These are phyloP conservation scores for Mortierella sp. DNA, from an alignment of 371 early-diverging fungal species.

Conservation along the genomic window DNA sequence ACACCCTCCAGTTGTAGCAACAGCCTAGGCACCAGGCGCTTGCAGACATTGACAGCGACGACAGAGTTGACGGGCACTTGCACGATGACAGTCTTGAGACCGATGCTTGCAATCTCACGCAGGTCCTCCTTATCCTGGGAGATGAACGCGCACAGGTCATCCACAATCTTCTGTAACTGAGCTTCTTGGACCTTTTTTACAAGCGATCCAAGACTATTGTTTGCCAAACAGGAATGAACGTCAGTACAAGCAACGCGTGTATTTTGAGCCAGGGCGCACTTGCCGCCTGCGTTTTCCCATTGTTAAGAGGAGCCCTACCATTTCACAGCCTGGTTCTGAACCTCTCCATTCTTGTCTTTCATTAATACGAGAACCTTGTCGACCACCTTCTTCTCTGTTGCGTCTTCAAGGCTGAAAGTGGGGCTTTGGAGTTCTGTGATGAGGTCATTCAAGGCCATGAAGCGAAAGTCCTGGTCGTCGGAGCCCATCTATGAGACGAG, in stretches of 20 bases:
- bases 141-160: constrained; percentile 69
- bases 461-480: constrained; percentile 92
- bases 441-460: constrained; percentile 93
- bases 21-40: constrained; percentile 72
- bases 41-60: constrained; percentile 64
- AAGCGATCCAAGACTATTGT: constrained; percentile 76
- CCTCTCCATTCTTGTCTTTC: constrained; percentile 90
- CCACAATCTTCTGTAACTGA: constrained; percentile 74
- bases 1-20: constrained; percentile 68
- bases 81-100: constrained; percentile 84
- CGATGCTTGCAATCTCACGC: constrained; percentile 85
- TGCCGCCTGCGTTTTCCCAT: no score
- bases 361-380: constrained; percentile 79
- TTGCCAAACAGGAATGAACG: background rate
- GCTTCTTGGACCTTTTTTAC: constrained; percentile 78
- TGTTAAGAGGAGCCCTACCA: constrained; percentile 67
- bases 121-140: constrained; percentile 69
- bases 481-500: constrained; percentile 67
- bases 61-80: constrained; percentile 67
- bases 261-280: no score
- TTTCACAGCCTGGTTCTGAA: constrained; percentile 93
- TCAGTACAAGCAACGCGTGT: background rate
- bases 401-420: constrained; percentile 68
- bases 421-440: constrained; percentile 77
- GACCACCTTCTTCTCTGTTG: constrained; percentile 73